Evolutionary conservation across 106 monocot species (phyloP).

Genomic region (Dendrobium nobile): DNA sequence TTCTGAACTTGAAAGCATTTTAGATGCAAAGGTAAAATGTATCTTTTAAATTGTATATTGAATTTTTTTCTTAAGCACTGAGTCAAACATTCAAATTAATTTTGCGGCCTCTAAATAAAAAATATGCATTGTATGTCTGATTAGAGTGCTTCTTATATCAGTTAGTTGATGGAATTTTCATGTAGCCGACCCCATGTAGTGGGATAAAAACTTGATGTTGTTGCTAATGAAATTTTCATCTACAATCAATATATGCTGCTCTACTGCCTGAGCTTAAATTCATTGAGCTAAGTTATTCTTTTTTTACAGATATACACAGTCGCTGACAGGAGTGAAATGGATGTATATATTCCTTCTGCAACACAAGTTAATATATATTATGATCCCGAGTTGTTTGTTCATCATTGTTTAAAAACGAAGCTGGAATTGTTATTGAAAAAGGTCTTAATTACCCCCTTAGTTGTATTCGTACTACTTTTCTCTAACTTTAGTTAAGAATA

Average conservation of each 20-base stretch:
- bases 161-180: not conserved
- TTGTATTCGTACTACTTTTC: not conserved
- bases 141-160: not conserved
- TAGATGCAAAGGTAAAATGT: slow-evolving; percentile 70
- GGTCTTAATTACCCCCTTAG: slow-evolving; percentile 25
- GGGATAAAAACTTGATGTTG: too few relatives aligned
- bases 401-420: slow-evolving; percentile 39
- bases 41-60: not conserved
- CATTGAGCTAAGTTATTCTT: slow-evolving; percentile 5
- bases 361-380: slow-evolving; percentile 65
- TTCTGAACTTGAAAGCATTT: slow-evolving; percentile 57
- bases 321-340: slow-evolving; percentile 61
- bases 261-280: not conserved
- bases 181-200: too few relatives aligned
- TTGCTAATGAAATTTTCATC: not conserved
- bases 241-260: not conserved
- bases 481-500: slow-evolving; percentile 2
- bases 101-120: not conserved
- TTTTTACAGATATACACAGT: slow-evolving; percentile 59
- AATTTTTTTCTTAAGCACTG: not conserved
- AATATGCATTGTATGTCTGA: not conserved
- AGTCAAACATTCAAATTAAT: not conserved
- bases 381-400: slow-evolving; percentile 27
- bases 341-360: slow-evolving; percentile 43
- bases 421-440: slow-evolving; percentile 31